These are phyloP conservation scores for Thelonectria blattea DNA, from an alignment of 2,329 filamentous ascomycete genomes.

Conservation along the genomic window DNA sequence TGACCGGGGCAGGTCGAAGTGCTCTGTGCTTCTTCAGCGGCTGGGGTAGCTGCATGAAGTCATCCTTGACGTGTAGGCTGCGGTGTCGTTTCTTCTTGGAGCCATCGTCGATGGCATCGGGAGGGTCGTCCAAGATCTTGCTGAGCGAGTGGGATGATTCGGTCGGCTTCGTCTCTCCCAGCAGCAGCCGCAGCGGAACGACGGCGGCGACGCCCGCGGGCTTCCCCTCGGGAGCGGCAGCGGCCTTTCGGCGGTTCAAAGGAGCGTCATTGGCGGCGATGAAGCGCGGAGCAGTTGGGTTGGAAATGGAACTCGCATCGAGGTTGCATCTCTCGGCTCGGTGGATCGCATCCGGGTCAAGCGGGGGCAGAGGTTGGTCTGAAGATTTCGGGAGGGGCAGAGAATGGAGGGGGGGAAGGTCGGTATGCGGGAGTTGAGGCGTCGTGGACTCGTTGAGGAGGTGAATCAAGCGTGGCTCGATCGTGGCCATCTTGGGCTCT, in stretches of 20 bases:
- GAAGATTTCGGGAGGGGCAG: constrained; percentile 51
- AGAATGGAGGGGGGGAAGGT: constrained; percentile 62
- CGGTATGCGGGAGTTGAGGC: constrained; percentile 55
- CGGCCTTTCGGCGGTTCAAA: constrained; percentile 33
- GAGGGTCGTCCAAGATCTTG: constrained; percentile 54
- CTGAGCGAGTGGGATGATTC: constrained; percentile 52
- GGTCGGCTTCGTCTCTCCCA: constrained; percentile 46
- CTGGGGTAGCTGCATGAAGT: constrained; percentile 68
- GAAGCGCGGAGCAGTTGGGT: constrained; percentile 25
- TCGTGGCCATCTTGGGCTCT: constrained; percentile 64
- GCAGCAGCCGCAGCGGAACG: constrained; percentile 49
- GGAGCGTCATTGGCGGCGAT: constrained; percentile 31
- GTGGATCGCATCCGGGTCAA: constrained; percentile 57
- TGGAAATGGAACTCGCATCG: constrained; percentile 27
- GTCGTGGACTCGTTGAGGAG: constrained; percentile 64
- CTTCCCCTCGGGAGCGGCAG: constrained; percentile 32
- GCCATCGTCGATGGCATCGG: constrained; percentile 51
- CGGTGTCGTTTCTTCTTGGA: constrained; percentile 62
- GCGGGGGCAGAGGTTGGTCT: constrained; percentile 56
- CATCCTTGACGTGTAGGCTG: constrained; percentile 59
- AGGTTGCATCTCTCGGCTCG: constrained; percentile 44
- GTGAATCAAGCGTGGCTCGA: constrained; percentile 71
- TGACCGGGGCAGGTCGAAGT: constrained; percentile 56
- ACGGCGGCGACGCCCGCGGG: constrained; percentile 33
- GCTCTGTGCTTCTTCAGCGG: constrained; percentile 70